These are phyloP conservation scores for Paracorniculantispora psalliotae DNA, from an alignment of 2,329 filamentous ascomycete genomes.

Conservation along the genomic window DNA sequence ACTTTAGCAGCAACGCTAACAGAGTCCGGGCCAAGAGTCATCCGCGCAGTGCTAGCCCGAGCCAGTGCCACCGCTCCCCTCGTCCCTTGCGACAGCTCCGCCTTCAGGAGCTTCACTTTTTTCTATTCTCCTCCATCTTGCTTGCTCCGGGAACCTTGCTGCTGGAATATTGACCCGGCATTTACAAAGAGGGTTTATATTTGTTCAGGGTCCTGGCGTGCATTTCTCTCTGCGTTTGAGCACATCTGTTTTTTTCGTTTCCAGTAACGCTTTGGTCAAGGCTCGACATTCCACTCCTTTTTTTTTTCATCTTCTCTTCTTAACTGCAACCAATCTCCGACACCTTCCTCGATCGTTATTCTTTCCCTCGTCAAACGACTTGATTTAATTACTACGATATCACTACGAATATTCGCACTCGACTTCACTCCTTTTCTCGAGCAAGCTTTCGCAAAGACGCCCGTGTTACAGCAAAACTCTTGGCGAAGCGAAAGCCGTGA, in stretches of 20 bases:
- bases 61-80: too few species aligned
- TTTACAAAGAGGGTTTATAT: too few species aligned
- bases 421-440: neutral
- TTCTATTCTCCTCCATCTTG: neutral
- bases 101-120: slow-evolving; percentile 4
- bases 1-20: too few species aligned
- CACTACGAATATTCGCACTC: neutral
- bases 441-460: neutral
- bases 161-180: too few species aligned
- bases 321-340: neutral
- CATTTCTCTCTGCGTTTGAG: neutral
- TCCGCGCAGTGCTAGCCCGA: too few species aligned
- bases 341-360: neutral
- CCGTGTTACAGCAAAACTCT: neutral
- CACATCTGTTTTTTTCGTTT: neutral
- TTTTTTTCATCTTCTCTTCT: neutral
- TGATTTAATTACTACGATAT: neutral
- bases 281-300: slow-evolving; percentile 6
- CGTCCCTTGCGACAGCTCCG: slow-evolving; percentile 2
- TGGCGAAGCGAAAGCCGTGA: neutral
- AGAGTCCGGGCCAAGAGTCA: too few species aligned
- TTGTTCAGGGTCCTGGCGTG: too few species aligned
- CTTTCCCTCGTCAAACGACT: neutral
- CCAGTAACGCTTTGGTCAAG: neutral
- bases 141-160: neutral